Evolutionary conservation across 495 filamentous ascomycete genomes (phyloP).

Genomic region (Annulohypoxylon bovei): DNA sequence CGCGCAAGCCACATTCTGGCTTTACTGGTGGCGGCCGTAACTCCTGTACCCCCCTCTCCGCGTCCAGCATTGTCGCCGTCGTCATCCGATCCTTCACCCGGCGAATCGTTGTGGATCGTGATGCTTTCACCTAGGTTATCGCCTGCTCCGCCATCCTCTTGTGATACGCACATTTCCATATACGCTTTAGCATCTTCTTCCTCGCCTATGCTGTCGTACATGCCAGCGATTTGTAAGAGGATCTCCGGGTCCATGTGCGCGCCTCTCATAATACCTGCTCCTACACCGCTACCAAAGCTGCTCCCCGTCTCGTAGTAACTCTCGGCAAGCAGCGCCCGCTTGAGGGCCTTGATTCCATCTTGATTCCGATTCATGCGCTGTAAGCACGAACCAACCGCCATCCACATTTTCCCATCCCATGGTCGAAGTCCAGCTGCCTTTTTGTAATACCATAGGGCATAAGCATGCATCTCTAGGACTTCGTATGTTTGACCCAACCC

Average conservation of each 20-base stretch:
- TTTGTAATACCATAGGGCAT: constrained; percentile 97
- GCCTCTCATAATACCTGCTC: constrained; percentile 47
- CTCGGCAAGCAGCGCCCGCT: constrained; percentile 86
- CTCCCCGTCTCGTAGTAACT: constrained; percentile 74
- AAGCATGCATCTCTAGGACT: constrained; percentile 96
- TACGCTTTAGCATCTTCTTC: constrained; percentile 83
- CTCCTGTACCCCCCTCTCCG: constrained; percentile 69
- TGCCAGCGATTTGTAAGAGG: constrained; percentile 84
- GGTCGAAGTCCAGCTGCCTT: constrained; percentile 89
- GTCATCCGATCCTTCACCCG: constrained; percentile 63
- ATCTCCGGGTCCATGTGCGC: constrained; percentile 87
- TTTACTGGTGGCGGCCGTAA: constrained; percentile 88
- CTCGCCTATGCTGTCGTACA: constrained; percentile 83
- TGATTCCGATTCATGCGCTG: constrained; percentile 82
- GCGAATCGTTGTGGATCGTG: constrained; percentile 56
- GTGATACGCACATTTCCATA: constrained; percentile 93
- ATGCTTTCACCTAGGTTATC: constrained; percentile 61
- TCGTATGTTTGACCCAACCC: constrained; percentile 97
- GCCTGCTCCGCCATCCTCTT: constrained; percentile 72
- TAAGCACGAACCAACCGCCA: constrained; percentile 90
- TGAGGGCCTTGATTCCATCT: constrained; percentile 93
- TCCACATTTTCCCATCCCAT: constrained; percentile 98
- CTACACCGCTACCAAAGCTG: constrained; percentile 55
- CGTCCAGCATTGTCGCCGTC: constrained; percentile 55
- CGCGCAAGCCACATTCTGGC: constrained; percentile 94